Base-by-base conservation (phyloP, 2,329 filamentous ascomycete species). In the Aspergillus pseudoglaucus region DNA sequence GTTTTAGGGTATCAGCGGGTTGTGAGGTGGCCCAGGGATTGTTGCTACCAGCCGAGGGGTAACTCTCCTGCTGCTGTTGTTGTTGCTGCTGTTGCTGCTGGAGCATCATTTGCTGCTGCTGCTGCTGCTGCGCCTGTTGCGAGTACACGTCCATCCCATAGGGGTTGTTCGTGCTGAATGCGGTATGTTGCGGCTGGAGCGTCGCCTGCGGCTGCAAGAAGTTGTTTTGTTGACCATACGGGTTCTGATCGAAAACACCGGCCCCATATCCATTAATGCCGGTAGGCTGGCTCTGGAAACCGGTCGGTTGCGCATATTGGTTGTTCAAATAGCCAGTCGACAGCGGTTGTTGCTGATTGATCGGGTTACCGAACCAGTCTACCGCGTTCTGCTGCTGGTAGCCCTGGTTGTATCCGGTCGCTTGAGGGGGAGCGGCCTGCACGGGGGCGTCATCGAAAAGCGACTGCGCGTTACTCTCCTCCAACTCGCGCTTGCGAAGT, bases 331-430 rank as follows among this genome's bases (percentile, higher is more conserved):
- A 85, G 5, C 82, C 83, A 12, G 83, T 86, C 46, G 75, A 79
- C 66, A 90, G 84, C 57, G 85, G 74, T 55, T 78, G 78, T 65
- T 88, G 85, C 60, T 83, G 84, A 49, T 91, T 88, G 61, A 97
- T 85, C 10, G 90, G 89, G 68, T 98, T 98, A 50, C 91, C 93
- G 60, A 94, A 93, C 82, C 94, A 97, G 70, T 98, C 93, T 15
- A 98, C 93, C 10, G 89, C 88, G 48, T 87, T 87, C 65, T 95
- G 91, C 71, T 98, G 93, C 73, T 97, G 90, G 63, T 98, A 98
- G 42, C 91, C 91, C 72, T 95, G 90, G 69, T 96, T 97, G 74
- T 89, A 90, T 32, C 90, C 91, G 12, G 90, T 97, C 37, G 81
- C 82, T 70, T 90, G 88, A 32, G 87, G 80, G 59, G 89, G 85